Evolutionary conservation across 192 early-diverging fungal genomes (phyloP).

Genomic region (Umbelopsis isabellina): DNA sequence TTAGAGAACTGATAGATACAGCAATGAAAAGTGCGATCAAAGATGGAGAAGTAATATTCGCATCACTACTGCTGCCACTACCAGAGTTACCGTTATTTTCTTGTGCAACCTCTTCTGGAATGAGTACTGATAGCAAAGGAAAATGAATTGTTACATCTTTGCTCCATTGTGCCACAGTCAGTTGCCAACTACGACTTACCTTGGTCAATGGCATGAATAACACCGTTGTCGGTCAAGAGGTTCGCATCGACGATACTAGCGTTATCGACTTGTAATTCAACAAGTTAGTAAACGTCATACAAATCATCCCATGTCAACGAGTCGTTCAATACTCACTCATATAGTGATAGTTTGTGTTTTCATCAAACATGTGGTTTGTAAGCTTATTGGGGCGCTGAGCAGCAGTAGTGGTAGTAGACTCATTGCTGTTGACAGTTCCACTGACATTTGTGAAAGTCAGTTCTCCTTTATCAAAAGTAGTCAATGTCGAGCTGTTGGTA

Average conservation of each 20-base stretch:
- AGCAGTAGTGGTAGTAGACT: neutral
- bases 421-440: neutral
- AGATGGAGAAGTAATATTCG: neutral
- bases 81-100: neutral
- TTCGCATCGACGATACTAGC: constrained; percentile 8
- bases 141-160: neutral
- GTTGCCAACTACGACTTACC: neutral
- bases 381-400: neutral
- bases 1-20: neutral
- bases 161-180: neutral
- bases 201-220: constrained; percentile 24
- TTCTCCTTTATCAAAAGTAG: neutral
- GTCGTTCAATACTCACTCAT: neutral
- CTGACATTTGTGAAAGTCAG: neutral
- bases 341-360: neutral
- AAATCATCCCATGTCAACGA: neutral
- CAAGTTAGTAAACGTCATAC: neutral
- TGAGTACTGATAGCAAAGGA: neutral
- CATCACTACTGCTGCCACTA: neutral
- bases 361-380: neutral
- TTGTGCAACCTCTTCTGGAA: neutral
- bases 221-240: constrained; percentile 21
- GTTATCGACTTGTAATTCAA: constrained; percentile 15
- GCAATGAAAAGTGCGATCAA: neutral
- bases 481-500: neutral